phyloP scores from a whole-genome alignment of 345 rosid genomes.

The Gossypium thurberi region DNA sequence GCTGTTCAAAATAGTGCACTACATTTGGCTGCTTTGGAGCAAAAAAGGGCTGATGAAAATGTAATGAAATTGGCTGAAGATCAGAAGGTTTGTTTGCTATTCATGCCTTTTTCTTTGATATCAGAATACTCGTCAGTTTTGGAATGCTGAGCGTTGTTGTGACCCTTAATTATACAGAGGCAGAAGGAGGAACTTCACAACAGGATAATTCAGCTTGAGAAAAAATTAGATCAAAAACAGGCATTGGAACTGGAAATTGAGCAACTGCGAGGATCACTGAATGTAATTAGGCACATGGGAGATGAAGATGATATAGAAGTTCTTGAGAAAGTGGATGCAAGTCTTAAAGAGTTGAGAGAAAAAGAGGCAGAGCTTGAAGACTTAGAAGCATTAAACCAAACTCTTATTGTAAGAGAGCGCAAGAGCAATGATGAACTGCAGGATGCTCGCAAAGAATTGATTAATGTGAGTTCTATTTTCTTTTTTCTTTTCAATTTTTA shows the following conservation, averaged over 20 bases:
- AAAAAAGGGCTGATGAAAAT: slow-evolving; percentile 68
- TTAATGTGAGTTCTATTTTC: slow-evolving; percentile 44
- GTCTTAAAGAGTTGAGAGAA: slow-evolving; percentile 64
- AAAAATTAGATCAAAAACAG: slow-evolving; percentile 77
- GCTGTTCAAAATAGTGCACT: slow-evolving; percentile 46
- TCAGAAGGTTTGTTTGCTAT: slow-evolving; percentile 59
- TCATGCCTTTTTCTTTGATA: slow-evolving; percentile 13
- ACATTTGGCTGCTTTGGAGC: slow-evolving; percentile 71
- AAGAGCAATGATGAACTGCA: slow-evolving; percentile 88
- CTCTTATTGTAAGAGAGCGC: slow-evolving; percentile 72
- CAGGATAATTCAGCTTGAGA: slow-evolving; percentile 57
- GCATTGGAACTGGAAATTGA: slow-evolving; percentile 79
- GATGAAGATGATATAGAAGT: slow-evolving; percentile 60
- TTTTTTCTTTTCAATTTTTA: not conserved
- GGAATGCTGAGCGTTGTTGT: slow-evolving; percentile 6
- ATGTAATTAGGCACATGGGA: slow-evolving; percentile 69
- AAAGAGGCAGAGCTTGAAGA: slow-evolving; percentile 74
- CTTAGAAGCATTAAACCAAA: slow-evolving; percentile 66
- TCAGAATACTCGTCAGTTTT: not conserved
- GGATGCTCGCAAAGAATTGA: slow-evolving; percentile 82
- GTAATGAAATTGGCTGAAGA: slow-evolving; percentile 76
- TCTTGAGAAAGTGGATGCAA: slow-evolving; percentile 50
- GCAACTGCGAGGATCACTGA: slow-evolving; percentile 52
- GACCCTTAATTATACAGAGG: slow-evolving; percentile 40
- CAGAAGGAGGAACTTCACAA: slow-evolving; percentile 66